Conservation (phyloP, 768 basidiomycete genomes). For the Tylopilus subfusipes region DNA sequence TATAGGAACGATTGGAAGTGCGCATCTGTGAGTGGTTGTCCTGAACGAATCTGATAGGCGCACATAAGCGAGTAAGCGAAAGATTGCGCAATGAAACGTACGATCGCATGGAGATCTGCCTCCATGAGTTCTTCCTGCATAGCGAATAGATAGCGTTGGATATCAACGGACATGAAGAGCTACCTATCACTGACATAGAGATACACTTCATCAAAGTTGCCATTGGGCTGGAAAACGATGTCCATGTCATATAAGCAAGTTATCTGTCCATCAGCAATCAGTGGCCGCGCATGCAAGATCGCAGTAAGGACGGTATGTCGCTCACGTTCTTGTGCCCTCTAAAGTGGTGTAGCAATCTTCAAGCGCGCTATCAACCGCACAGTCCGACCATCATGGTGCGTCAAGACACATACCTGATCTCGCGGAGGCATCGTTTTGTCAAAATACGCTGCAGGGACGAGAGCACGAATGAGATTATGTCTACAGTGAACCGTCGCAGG, state of each 20-base stretch:
- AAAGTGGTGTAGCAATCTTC: constrained; percentile 91
- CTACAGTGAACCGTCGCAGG: not conserved
- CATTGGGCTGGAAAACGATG: constrained; percentile 87
- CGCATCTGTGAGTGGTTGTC: constrained; percentile 84
- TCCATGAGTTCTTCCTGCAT: constrained; percentile 97
- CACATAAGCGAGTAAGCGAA: not conserved
- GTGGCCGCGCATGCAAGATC: not conserved
- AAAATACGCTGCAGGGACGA: constrained; percentile 67
- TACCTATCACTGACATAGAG: constrained; percentile 60
- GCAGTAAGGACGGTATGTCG: constrained; percentile 21
- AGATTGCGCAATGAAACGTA: constrained; percentile 35
- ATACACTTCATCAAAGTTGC: constrained; percentile 96
- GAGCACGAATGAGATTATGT: constrained; percentile 11
- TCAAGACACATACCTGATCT: constrained; percentile 67
- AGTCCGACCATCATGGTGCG: not conserved
- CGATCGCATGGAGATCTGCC: constrained; percentile 98
- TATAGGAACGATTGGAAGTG: constrained; percentile 97
- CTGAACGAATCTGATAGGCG: constrained; percentile 65
- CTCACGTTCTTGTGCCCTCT: constrained; percentile 96
- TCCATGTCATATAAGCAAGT: constrained; percentile 98
- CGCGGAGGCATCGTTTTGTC: constrained; percentile 93
- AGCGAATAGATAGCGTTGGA: not conserved
- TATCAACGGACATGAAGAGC: not conserved
- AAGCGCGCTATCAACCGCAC: constrained; percentile 14
- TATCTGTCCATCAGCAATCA: constrained; percentile 52